phyloP scores from a whole-genome alignment of 1,284 basidiomycete genomes.

The Volvariella surrecta region DNA sequence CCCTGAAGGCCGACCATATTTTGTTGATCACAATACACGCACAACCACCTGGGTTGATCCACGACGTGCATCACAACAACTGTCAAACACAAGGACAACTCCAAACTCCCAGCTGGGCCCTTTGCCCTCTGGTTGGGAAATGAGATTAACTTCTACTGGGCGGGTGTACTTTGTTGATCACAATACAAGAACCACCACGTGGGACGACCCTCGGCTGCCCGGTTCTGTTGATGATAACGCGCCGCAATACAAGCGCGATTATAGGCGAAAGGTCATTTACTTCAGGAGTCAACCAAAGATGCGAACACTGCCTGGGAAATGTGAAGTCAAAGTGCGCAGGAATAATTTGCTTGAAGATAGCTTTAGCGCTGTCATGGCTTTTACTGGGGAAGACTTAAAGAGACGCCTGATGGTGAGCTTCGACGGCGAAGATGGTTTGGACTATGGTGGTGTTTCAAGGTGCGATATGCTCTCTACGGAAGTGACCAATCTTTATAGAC shows the following conservation, averaged over 20 bases:
- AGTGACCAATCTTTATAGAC: slow-evolving; percentile 8
- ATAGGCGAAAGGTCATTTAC: slow-evolving; percentile 96
- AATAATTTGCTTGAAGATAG: slow-evolving; percentile 95
- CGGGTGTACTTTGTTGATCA: slow-evolving; percentile 97
- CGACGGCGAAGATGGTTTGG: slow-evolving; percentile 96
- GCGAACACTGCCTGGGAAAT: slow-evolving; percentile 84
- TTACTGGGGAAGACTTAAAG: slow-evolving; percentile 92
- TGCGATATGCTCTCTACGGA: slow-evolving; percentile 24
- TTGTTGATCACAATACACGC: slow-evolving; percentile 93
- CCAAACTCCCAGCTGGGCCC: slow-evolving; percentile 90
- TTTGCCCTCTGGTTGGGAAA: slow-evolving; percentile 96
- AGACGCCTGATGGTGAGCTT: slow-evolving; percentile 98
- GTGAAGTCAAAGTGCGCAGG: slow-evolving; percentile 92
- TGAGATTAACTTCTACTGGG: slow-evolving; percentile 89
- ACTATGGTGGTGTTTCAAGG: slow-evolving; percentile 97
- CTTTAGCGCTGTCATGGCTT: slow-evolving; percentile 93
- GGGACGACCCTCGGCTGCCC: slow-evolving; percentile 92
- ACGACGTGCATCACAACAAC: slow-evolving; percentile 67
- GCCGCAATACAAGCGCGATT: slow-evolving; percentile 99
- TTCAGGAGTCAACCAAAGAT: slow-evolving; percentile 97
- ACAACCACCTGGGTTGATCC: slow-evolving; percentile 99
- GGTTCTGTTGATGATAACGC: slow-evolving; percentile 86
- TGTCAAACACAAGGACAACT: slow-evolving; percentile 46
- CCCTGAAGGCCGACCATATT: slow-evolving; percentile 96
- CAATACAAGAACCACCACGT: slow-evolving; percentile 92